These are phyloP conservation scores for Termitomyces sp. DNA, from an alignment of 768 basidiomycete species.

Conservation along the genomic window DNA sequence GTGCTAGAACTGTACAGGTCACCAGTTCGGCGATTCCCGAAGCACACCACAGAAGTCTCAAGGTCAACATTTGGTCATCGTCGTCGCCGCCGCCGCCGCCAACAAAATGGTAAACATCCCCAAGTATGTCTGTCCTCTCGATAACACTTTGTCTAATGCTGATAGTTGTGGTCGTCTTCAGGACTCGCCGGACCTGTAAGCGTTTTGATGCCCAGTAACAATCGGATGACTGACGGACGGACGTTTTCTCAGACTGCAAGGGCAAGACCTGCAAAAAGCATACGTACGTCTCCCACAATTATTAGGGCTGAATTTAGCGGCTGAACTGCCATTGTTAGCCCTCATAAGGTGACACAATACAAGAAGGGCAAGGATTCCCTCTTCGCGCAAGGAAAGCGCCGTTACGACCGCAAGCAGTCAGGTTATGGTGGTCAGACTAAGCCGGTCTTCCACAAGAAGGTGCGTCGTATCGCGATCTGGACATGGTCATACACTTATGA, in stretches of 20 bases:
- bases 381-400: slow-evolving; percentile 98
- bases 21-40: slow-evolving; percentile 31
- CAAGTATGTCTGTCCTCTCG: slow-evolving; percentile 56
- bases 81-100: slow-evolving; percentile 34
- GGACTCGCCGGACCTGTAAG: slow-evolving; percentile 97
- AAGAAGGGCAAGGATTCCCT: slow-evolving; percentile 99
- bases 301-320: not conserved
- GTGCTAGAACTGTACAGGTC: slow-evolving; percentile 33
- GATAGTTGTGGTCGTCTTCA: slow-evolving; percentile 17
- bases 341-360: slow-evolving; percentile 99
- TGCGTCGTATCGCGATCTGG: slow-evolving; percentile 21
- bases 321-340: slow-evolving; percentile 42
- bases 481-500: not conserved
- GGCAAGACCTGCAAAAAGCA: slow-evolving; percentile 96
- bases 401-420: slow-evolving; percentile 98
- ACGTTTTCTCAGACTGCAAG: slow-evolving; percentile 70
- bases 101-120: slow-evolving; percentile 91
- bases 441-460: slow-evolving; percentile 99
- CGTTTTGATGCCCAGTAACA: slow-evolving; percentile 16
- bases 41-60: slow-evolving; percentile 27
- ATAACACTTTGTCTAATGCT: slow-evolving; percentile 1
- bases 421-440: slow-evolving; percentile 99
- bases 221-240: slow-evolving; percentile 5
- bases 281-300: slow-evolving; percentile 59
- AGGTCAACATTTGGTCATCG: slow-evolving; percentile 25